These are phyloP conservation scores for Opeltia flavorubescens DNA, from an alignment of 495 filamentous ascomycete genomes.

Conservation along the genomic window DNA sequence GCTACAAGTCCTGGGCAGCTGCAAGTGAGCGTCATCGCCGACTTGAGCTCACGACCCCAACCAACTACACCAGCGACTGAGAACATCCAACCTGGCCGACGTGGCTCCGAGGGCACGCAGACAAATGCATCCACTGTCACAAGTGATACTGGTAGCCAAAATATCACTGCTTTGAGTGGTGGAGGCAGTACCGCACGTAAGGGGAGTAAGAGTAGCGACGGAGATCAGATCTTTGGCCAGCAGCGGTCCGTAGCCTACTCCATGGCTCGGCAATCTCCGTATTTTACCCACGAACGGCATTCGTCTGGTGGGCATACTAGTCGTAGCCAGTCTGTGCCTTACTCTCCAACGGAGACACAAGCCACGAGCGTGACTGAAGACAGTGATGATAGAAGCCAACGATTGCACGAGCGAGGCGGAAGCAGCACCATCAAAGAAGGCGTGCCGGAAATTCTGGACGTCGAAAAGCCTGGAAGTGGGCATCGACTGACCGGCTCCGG, in stretches of 20 bases:
- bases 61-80: conserved; percentile 7
- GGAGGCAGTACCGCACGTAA: conserved; percentile 8
- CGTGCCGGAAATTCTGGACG: conserved; percentile 9
- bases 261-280: conserved; percentile 5
- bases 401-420: conserved; percentile 14
- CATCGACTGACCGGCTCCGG: conserved; percentile 2
- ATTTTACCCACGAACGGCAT: conserved; percentile 11
- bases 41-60: conserved; percentile 4
- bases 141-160: not conserved
- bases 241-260: not conserved
- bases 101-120: conserved; percentile 15
- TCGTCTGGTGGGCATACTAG: conserved; percentile 18
- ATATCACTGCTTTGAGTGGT: conserved; percentile 1
- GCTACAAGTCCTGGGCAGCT: conserved; percentile 18
- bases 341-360: conserved; percentile 34
- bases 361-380: conserved; percentile 37
- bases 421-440: conserved; percentile 8
- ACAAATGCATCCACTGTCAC: conserved; percentile 3
- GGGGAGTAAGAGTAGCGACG: conserved; percentile 13
- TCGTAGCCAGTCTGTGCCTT: conserved; percentile 19
- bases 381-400: conserved; percentile 28
- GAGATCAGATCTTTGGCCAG: conserved; percentile 4
- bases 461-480: conserved; percentile 13
- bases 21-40: conserved; percentile 13
- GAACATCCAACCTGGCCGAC: conserved; percentile 10